Evolutionary conservation across 257 asterid species (phyloP), one percentile per base, ranked within the genome.

Genomic region (Solanum corneliomulleri): DNA sequence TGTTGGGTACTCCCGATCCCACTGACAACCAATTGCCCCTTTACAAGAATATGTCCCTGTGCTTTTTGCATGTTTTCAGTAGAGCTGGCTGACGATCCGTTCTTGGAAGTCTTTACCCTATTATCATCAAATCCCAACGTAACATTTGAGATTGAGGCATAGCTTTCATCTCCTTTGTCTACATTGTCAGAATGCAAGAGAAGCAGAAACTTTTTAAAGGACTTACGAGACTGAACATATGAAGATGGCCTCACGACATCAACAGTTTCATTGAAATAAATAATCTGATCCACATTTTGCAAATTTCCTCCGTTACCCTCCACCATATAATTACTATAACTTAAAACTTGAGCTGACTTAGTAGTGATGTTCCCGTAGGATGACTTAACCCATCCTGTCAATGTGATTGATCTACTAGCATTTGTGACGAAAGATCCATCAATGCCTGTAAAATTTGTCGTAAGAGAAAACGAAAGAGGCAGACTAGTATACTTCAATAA

Each of bases 1-100:
- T 95, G 99, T 77, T 93, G 93, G 10, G 94, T 93, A 88, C 93
- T 93, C 71, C 96, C 98, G 75, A 92, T 9, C 85, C 98, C 98
- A 37, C 88, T 82, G 6, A 90, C 71, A 0, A 90, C 95, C 18
- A 89, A 86, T 71, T 72, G 91, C 3, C 93, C 96, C 78, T 94
- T 95, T 70, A 96, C 94, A 71, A 91, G 86, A 91, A 94, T 92
- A 20, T 58, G 33, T 1, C 96, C 94, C 27, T 90, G 87, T 2
- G 90, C 99, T 16, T 85, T 91, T 84, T 96, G 98, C 87, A 92
- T 35, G 74, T 95, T 96, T 82, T 89, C 87, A 29, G 92, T 89
- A 87, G 82, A 70, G 64, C 92, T 87, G 15, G 64, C 60, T 0
- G 83, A 90, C 2, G 58, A 45, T 33, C 96, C 91, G 7, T 16